A percentile compares a stretch with the other conserved stretches of the same genome.
These are phyloP conservation scores for Globisporangium middletonii DNA, from an alignment of 352 stramenopile genomes.

Conservation along the genomic window DNA sequence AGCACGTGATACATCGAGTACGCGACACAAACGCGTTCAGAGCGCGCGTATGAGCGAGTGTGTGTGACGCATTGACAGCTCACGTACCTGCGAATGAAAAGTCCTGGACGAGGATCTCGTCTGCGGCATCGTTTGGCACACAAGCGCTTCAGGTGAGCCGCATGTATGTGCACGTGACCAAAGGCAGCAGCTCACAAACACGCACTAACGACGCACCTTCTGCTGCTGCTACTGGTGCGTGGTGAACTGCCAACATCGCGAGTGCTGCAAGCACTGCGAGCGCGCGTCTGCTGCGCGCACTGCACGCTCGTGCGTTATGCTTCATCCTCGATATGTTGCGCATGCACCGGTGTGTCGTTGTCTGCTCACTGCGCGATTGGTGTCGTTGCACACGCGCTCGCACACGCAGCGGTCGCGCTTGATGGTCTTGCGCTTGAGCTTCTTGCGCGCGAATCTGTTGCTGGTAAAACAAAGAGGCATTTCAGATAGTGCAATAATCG, in stretches of 20 bases:
- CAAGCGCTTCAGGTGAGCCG: background rate
- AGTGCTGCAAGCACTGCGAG: background rate
- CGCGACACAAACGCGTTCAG: background rate
- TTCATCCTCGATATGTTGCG: too few species aligned
- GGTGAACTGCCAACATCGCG: background rate
- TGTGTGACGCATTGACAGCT: background rate
- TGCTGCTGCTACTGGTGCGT: background rate
- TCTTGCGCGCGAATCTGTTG: too few species aligned
- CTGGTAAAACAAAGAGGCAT: too few species aligned
- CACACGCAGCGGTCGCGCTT: too few species aligned
- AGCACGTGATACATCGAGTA: background rate
- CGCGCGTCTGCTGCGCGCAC: background rate
- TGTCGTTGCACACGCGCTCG: too few species aligned
- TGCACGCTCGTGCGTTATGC: too few species aligned
- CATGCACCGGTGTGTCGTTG: too few species aligned
- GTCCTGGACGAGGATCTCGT: constrained; percentile 64
- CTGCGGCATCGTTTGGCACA: constrained; percentile 8
- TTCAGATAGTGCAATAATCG: too few species aligned
- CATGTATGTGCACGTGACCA: background rate
- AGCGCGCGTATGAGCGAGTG: too few species aligned
- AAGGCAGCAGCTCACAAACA: background rate
- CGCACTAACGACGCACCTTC: constrained; percentile 5
- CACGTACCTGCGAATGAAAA: constrained; percentile 58
- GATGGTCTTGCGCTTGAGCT: too few species aligned
- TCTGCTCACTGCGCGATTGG: too few species aligned